Conservation (phyloP, 768 basidiomycete species). For the Coprinopsis strossmayeri region DNA sequence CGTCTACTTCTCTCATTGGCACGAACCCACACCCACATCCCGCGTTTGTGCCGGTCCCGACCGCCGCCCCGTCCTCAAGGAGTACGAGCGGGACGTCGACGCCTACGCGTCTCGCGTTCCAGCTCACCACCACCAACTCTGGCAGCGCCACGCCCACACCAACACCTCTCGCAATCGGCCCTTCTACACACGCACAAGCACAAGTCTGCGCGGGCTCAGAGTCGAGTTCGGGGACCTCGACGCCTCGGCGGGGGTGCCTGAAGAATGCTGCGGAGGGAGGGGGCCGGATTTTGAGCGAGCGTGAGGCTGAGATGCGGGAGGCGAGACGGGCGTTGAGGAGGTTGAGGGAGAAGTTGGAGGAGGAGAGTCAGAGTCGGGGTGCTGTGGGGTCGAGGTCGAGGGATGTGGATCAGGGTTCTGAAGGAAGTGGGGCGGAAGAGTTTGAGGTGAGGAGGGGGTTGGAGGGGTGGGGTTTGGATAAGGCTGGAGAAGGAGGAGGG, state of each 20-base stretch:
- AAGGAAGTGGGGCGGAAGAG: no score
- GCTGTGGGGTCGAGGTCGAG: background rate
- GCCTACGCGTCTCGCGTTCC: no score
- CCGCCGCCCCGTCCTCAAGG: no score
- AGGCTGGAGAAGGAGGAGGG: background rate
- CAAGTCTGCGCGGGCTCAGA: background rate
- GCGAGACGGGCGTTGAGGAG: background rate
- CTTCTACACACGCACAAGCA: background rate
- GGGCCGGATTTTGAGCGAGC: background rate
- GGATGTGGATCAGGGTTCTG: no score
- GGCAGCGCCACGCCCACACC: no score
- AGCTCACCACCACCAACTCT: no score
- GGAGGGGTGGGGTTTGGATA: background rate
- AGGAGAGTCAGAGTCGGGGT: background rate
- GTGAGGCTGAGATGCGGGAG: slow-evolving; percentile 1
- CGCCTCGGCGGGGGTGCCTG: background rate
- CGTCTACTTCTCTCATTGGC: background rate
- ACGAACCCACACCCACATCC: background rate
- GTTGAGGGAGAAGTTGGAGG: background rate
- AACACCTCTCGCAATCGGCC: no score
- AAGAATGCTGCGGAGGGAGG: slow-evolving; percentile 1
- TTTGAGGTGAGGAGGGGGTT: no score
- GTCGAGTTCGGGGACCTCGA: background rate
- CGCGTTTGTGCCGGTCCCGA: no score
- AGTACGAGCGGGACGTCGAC: no score